Conservation (phyloP, 495 filamentous ascomycete species). For the Penicillium parvum region DNA sequence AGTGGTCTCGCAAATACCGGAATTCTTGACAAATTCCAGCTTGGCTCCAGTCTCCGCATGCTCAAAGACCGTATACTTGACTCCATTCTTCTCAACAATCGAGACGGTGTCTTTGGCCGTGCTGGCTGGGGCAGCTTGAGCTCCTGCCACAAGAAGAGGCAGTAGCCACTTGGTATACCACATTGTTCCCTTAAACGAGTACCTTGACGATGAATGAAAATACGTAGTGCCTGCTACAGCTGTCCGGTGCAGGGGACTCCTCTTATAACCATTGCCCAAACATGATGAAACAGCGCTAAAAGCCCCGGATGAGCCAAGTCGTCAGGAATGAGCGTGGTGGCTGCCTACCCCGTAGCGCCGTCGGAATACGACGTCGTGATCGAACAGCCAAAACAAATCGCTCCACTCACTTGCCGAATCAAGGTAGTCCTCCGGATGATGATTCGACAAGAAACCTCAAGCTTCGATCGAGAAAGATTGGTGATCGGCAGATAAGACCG, state of each 20-base stretch:
- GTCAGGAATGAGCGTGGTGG: neutral
- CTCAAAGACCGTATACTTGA: constrained; percentile 47
- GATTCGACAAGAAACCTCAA: neutral
- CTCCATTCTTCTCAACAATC: constrained; percentile 37
- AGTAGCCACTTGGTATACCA: constrained; percentile 1
- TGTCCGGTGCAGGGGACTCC: neutral
- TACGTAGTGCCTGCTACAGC: neutral
- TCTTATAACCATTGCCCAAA: neutral
- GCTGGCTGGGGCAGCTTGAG: neutral
- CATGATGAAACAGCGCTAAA: neutral
- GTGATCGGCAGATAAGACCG: constrained; percentile 2
- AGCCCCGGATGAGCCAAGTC: neutral
- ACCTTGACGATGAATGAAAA: neutral
- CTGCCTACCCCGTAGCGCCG: neutral
- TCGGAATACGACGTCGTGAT: constrained; percentile 1
- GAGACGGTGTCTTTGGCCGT: constrained; percentile 18
- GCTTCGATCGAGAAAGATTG: neutral
- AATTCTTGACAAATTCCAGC: constrained; percentile 53
- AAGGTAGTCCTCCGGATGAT: neutral
- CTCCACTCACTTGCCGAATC: neutral
- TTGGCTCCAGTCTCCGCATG: constrained; percentile 48
- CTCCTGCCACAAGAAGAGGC: neutral
- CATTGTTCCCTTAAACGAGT: neutral
- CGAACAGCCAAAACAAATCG: neutral
- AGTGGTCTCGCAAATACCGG: constrained; percentile 53